Evolutionary conservation across 2,329 filamentous ascomycete genomes (phyloP), one percentile per base, ranked within the genome.

Genomic region (Pyricularia sp.): DNA sequence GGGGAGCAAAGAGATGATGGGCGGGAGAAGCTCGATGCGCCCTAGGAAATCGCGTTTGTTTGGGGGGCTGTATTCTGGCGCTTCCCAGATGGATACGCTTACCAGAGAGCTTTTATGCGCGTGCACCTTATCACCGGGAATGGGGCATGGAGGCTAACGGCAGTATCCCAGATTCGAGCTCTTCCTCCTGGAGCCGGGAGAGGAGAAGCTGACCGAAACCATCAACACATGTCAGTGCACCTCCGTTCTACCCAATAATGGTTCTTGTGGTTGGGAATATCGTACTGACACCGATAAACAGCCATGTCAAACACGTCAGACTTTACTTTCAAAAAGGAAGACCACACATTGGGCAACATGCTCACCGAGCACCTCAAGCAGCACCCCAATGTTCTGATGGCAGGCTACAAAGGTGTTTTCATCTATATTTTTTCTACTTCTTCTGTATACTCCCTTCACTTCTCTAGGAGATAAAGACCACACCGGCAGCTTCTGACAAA

Each of bases 241-340:
- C 23, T 30, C 50, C 36, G 28, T 9, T 63, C 12, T 14, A 26
- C 25, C 1, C 4, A 12, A 23, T 6, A 17, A 63, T 63, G 59
- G 25, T 17, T 25, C 6, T 17, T 63, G n/a, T 1, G 4, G 11
- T 59, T 26, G n/a, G 7, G 10, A 31, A 25, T n/a, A 28, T 23
- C 68, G 58, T 68, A 61, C 42, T 50, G 70, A 55, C 69, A 36
- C 12, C 68, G 67, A 20, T 68, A 33, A 68, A 30, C 70, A 95
- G 93, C 93, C 76, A 93, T 97, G 77, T 92, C 94, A 26, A 97
- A 97, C 78, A 93, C 92, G n/a, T 92, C 93, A 11, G 92, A 97
- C 80, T 99, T 99, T 82, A 89, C 92, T 70, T 89, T 99, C 81
- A 92, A 93, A 81, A 98, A 97, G 80, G 95, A 99, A 79, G 95